Base-by-base conservation (phyloP, 495 filamentous ascomycete genomes). In the Astrocystis sublimbata region DNA sequence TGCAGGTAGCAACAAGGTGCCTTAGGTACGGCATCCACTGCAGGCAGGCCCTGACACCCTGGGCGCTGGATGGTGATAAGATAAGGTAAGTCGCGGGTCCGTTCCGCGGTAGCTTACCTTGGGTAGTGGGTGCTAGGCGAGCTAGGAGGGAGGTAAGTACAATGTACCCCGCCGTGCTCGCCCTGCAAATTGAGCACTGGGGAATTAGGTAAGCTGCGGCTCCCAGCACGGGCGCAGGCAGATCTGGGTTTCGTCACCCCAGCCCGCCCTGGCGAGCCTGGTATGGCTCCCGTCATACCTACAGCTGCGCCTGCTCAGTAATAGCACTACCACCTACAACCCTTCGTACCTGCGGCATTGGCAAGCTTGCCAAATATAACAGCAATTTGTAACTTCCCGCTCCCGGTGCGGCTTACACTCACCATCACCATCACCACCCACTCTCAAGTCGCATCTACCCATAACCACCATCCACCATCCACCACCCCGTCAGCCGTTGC, bases 231-330 rank as follows among this genome's bases (percentile, higher is more conserved):
- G 10, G 19, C 13, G 60, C 42, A 62, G 60, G 60, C 60, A 62
- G 60, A 62, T 49, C 51, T 24, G 33, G 51, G 50, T 62, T 61
- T 62, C 60, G 60, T 62, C 60, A 62, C 60, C 21, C 31, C 60
- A 49, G 41, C n/a, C 36, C 31, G 43, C 50, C 36, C 26, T 7
- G 28, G 31, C 47, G 21, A 6, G 2, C 15, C 12, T 15, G 15
- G 5, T 12, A 46, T 6, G 24, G n/a, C n/a, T n/a, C n/a, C 33
- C 13, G 33, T 36, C 33, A 36, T 49, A 49, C 46, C 46, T 57
- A 35, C 31, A 57, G 54, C 38, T 57, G 54, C 43, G 21, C 53
- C 21, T 31, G 7, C 17, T 6, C 19, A 47, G 8, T 24, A 9
- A 17, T 13, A 13, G n/a, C n/a, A n/a, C n/a, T n/a, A n/a, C n/a